phyloP scores from a whole-genome alignment of 2,329 filamentous ascomycete genomes.

The Fusarium burgessii region DNA sequence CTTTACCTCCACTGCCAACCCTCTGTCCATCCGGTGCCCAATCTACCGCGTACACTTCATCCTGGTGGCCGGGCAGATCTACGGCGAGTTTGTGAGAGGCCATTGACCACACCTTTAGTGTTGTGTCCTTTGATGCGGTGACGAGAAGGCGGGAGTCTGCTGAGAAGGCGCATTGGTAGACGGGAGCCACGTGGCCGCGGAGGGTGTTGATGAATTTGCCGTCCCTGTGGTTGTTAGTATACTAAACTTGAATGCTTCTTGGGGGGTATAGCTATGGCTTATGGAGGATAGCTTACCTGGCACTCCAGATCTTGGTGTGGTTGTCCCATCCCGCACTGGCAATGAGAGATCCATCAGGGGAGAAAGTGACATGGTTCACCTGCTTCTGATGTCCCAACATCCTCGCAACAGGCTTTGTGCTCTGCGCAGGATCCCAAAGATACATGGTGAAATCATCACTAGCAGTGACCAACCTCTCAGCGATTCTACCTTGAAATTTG shows the following conservation, averaged over 20 bases:
- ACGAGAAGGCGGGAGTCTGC: constrained; percentile 91
- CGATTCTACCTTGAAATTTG: constrained; percentile 77
- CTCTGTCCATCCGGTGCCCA: constrained; percentile 93
- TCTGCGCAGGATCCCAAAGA: constrained; percentile 85
- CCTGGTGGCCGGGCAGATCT: constrained; percentile 89
- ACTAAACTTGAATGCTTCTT: background rate
- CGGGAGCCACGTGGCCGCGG: constrained; percentile 87
- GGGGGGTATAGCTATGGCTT: no score
- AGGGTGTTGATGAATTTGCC: constrained; percentile 87
- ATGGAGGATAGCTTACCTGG: constrained; percentile 61
- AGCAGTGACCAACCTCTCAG: constrained; percentile 88
- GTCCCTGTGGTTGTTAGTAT: constrained; percentile 57
- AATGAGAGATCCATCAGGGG: constrained; percentile 87
- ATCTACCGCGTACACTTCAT: constrained; percentile 94
- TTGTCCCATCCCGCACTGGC: constrained; percentile 95
- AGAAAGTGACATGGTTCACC: constrained; percentile 96
- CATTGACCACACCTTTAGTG: constrained; percentile 95
- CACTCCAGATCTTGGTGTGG: constrained; percentile 92
- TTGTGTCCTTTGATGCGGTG: constrained; percentile 90
- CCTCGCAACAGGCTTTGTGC: constrained; percentile 86
- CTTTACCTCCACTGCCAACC: constrained; percentile 92
- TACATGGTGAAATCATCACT: constrained; percentile 98
- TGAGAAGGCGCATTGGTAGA: constrained; percentile 93
- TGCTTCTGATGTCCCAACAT: constrained; percentile 96
- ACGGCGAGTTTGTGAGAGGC: constrained; percentile 81